A percentile compares a stretch with the other conserved stretches of the same genome.
These are phyloP conservation scores for Wolfiporia cocos DNA, from an alignment of 1,284 basidiomycete genomes.

Conservation along the genomic window DNA sequence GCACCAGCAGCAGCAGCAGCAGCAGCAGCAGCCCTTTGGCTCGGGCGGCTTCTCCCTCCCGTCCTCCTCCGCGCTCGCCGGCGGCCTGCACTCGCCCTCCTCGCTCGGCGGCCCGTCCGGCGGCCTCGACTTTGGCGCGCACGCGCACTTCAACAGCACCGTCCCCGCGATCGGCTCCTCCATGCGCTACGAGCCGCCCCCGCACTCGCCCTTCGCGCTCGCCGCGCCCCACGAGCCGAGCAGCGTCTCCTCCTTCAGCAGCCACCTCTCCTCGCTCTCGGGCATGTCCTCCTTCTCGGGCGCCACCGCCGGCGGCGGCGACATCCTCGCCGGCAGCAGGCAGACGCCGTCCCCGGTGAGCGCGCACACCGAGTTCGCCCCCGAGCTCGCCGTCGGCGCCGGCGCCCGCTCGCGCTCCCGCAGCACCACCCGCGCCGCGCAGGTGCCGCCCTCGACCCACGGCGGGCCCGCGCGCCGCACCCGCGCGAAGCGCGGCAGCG, in stretches of 20 bases:
- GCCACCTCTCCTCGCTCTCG: conserved; percentile 17
- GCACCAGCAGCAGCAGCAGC: conserved; percentile 11
- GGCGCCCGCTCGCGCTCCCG: conserved; percentile 44
- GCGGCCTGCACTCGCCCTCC: conserved; percentile 8
- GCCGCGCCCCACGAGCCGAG: conserved; percentile 19
- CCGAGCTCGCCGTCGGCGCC: conserved; percentile 25
- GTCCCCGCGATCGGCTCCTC: conserved; percentile 54
- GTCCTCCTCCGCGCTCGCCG: conserved; percentile 17
- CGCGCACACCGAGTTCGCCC: conserved; percentile 10
- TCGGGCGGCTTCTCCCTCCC: conserved; percentile 20
- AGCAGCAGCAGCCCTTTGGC: conserved; percentile 16
- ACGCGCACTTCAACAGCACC: conserved; percentile 48
- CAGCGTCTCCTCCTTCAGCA: conserved; percentile 19
- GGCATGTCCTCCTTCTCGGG: conserved; percentile 18
- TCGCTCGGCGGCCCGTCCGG: conserved; percentile 10
- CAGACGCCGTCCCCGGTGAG: conserved; percentile 19
- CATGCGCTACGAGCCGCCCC: conserved; percentile 44
- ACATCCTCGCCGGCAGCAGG: conserved; percentile 14
- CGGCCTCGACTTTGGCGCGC: conserved; percentile 24
- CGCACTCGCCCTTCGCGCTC: conserved; percentile 29
- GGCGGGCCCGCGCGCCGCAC: conserved; percentile 30
- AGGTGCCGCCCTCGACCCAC: conserved; percentile 27
- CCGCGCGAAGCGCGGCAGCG: conserved; percentile 37
- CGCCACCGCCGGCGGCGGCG: conserved; percentile 14
- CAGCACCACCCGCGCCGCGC: conserved; percentile 24